Evolutionary conservation across 2,329 filamentous ascomycete genomes (phyloP).

Genomic region (Cucurbitaria berberidis): DNA sequence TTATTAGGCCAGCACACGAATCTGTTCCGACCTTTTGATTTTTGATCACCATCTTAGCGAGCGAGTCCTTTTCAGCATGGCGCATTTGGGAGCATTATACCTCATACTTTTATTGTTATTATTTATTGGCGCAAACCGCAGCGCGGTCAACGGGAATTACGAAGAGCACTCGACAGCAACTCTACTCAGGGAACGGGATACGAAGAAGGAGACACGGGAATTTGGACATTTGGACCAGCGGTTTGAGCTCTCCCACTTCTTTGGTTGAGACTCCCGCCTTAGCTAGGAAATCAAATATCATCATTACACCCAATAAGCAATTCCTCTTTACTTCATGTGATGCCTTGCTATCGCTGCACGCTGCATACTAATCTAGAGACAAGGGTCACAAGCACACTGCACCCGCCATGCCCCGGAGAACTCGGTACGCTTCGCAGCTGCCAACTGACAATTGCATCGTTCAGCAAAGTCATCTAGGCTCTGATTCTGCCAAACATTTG

Average conservation of each 20-base stretch:
- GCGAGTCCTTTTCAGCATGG: conserved; percentile 43
- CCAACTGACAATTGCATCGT: background rate
- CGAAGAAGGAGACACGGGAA: conserved; percentile 5
- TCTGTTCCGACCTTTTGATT: conserved; percentile 39
- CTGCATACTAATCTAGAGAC: conserved; percentile 23
- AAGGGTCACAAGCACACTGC: conserved; percentile 16
- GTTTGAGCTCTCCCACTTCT: conserved; percentile 32
- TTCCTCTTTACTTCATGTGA: conserved; percentile 25
- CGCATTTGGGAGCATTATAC: conserved; percentile 40
- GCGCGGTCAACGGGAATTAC: conserved; percentile 11
- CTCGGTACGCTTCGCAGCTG: conserved; percentile 2
- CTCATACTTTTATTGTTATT: conserved; percentile 28
- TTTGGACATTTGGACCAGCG: conserved; percentile 16
- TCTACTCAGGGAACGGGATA: conserved; percentile 27
- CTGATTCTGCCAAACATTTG: background rate
- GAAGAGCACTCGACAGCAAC: conserved; percentile 18
- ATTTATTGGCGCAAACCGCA: conserved; percentile 19
- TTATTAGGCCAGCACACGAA: conserved; percentile 42
- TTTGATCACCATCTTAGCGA: conserved; percentile 48
- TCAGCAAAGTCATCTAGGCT: background rate
- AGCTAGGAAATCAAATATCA: conserved; percentile 32
- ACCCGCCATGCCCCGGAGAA: conserved; percentile 1
- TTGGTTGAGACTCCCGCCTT: conserved; percentile 36
- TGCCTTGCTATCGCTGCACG: conserved; percentile 15
- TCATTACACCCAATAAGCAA: conserved; percentile 21